These are phyloP conservation scores for Naganishia friedmannii DNA, from an alignment of 768 basidiomycete species.

Conservation along the genomic window DNA sequence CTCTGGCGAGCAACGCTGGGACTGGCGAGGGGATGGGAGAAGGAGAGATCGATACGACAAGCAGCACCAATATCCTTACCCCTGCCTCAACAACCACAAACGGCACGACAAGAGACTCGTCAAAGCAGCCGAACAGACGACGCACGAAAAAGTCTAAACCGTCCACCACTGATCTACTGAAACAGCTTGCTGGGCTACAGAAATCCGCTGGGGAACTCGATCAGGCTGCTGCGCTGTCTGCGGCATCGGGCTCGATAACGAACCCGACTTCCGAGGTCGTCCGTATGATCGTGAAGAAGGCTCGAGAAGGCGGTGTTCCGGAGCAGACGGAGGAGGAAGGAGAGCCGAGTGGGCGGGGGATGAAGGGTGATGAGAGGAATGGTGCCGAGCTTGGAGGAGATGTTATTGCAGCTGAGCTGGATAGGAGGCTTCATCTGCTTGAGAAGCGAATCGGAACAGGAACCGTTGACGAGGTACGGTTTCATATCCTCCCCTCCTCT, in stretches of 20 bases:
- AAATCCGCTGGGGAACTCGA: background rate
- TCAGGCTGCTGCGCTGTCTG: background rate
- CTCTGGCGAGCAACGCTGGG: constrained; percentile 40
- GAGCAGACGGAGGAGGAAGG: constrained; percentile 2
- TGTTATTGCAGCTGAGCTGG: constrained; percentile 64
- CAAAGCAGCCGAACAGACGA: background rate
- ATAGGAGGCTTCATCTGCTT: constrained; percentile 75
- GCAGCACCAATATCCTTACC: too few species aligned
- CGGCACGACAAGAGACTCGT: constrained; percentile 54
- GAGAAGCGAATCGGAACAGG: constrained; percentile 80
- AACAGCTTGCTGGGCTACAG: background rate
- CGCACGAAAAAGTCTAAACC: background rate
- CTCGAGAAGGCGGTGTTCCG: background rate
- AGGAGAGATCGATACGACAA: constrained; percentile 59
- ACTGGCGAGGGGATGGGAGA: constrained; percentile 55
- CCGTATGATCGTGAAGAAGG: constrained; percentile 14
- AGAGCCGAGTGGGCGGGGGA: background rate
- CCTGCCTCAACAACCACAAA: too few species aligned
- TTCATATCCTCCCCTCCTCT: background rate
- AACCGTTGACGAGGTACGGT: constrained; percentile 74
- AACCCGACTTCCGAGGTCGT: background rate
- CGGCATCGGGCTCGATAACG: background rate
- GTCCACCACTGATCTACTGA: background rate
- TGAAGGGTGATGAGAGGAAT: background rate
- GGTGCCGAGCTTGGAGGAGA: constrained; percentile 13